Conservation (phyloP, 106 monocot species). For the Cymbidium sinense region DNA sequence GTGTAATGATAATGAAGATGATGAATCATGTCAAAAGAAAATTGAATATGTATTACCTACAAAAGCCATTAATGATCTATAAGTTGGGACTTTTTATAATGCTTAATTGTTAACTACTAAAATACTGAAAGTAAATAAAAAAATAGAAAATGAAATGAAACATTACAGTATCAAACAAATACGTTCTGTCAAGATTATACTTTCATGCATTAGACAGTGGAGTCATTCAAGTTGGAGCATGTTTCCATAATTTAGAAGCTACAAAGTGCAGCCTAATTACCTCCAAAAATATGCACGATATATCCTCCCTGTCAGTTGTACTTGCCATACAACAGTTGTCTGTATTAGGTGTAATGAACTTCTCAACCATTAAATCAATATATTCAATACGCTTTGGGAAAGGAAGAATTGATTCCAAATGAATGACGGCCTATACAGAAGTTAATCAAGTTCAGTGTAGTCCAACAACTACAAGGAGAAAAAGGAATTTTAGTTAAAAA, state of each 20-base stretch:
- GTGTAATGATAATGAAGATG: not conserved
- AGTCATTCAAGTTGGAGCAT: not conserved
- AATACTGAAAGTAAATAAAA: not conserved
- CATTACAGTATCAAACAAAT: not conserved
- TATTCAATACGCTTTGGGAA: constrained; percentile 62
- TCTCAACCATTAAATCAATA: constrained; percentile 87
- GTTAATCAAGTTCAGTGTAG: constrained; percentile 1
- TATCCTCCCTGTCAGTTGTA: constrained; percentile 66
- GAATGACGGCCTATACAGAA: constrained; percentile 63
- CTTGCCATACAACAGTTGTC: constrained; percentile 46
- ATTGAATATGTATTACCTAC: not conserved
- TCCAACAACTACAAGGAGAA: not conserved
- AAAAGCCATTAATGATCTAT: not conserved
- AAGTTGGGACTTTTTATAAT: not conserved
- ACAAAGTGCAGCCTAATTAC: constrained; percentile 26
- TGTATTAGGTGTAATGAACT: constrained; percentile 54
- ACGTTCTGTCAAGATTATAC: not conserved
- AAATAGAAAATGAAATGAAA: not conserved
- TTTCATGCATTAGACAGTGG: not conserved
- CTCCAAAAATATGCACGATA: constrained; percentile 90
- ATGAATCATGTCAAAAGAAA: not conserved
- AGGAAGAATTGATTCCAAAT: constrained; percentile 73
- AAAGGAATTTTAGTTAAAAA: not conserved
- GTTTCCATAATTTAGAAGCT: not conserved
- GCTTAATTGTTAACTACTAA: not conserved